Conservation (phyloP, 257 asterid species). For the Scutellaria baicalensis region DNA sequence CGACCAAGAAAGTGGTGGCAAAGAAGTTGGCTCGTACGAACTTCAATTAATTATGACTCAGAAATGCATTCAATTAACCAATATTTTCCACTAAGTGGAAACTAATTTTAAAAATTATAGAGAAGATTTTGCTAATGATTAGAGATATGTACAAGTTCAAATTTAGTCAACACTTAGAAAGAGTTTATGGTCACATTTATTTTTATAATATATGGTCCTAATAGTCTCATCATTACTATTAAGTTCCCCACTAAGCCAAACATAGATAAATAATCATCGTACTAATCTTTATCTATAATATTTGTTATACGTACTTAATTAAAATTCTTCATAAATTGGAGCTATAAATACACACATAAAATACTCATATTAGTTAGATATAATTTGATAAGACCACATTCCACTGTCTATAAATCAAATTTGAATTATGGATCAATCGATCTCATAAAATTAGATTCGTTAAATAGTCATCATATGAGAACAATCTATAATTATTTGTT, state of each 20-base stretch:
- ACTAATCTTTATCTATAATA: not conserved
- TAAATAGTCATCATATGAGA: too few species aligned
- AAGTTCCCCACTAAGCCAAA: constrained; percentile 51
- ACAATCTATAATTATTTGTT: too few species aligned
- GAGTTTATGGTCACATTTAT: constrained; percentile 1
- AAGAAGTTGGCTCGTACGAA: constrained; percentile 6
- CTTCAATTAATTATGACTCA: not conserved
- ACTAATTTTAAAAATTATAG: constrained; percentile 17
- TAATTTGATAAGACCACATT: too few species aligned
- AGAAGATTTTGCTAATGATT: constrained; percentile 54
- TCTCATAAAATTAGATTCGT: too few species aligned
- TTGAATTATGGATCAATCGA: too few species aligned
- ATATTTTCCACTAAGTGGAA: constrained; percentile 17
- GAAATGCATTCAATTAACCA: constrained; percentile 20
- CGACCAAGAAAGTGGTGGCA: too few species aligned
- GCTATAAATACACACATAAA: not conserved
- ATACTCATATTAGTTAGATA: too few species aligned
- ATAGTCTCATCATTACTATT: constrained; percentile 31
- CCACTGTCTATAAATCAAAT: too few species aligned
- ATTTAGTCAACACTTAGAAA: constrained; percentile 27
- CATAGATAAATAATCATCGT: constrained; percentile 12
- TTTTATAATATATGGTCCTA: not conserved
- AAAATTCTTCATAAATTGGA: not conserved
- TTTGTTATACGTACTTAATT: not conserved
- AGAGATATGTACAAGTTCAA: constrained; percentile 22